phyloP scores from a whole-genome alignment of 1,284 basidiomycete species.

The Rugosomyces carneus region DNA sequence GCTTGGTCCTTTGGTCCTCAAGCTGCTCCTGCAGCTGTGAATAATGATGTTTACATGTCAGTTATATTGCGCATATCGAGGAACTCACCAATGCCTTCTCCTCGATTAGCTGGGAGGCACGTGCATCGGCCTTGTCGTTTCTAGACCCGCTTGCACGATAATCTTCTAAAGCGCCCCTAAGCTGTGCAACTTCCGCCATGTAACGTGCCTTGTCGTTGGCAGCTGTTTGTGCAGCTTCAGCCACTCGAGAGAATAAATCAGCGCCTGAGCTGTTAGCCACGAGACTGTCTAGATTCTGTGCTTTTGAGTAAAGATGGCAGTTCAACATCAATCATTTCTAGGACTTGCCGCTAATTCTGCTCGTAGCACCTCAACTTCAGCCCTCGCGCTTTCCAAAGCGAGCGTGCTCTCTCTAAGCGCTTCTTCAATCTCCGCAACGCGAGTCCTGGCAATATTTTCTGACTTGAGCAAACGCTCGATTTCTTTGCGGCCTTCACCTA shows the following conservation, averaged over 20 bases:
- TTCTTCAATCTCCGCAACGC: slow-evolving; percentile 80
- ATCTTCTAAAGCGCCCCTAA: slow-evolving; percentile 44
- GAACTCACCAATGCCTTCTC: slow-evolving; percentile 16
- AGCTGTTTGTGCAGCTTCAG: slow-evolving; percentile 36
- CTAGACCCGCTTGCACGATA: slow-evolving; percentile 10
- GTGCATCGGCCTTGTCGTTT: slow-evolving; percentile 1
- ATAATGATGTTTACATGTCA: neutral
- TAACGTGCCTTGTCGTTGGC: slow-evolving; percentile 39
- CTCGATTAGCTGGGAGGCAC: slow-evolving; percentile 7
- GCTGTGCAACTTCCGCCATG: slow-evolving; percentile 47
- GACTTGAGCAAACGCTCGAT: slow-evolving; percentile 57
- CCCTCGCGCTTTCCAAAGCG: slow-evolving; percentile 86
- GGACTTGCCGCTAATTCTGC: slow-evolving; percentile 68
- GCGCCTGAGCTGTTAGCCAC: slow-evolving; percentile 31
- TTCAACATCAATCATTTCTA: neutral
- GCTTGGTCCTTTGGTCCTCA: slow-evolving; percentile 28
- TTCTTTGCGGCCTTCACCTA: slow-evolving; percentile 57
- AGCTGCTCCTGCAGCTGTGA: slow-evolving; percentile 23
- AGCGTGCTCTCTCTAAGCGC: slow-evolving; percentile 85
- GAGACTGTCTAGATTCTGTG: slow-evolving; percentile 49
- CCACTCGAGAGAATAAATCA: slow-evolving; percentile 32
- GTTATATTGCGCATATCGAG: neutral
- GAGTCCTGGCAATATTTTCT: slow-evolving; percentile 54
- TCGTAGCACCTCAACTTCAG: slow-evolving; percentile 83
- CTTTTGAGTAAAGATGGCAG: neutral